Conservation (phyloP, 2,329 filamentous ascomycete genomes). For the Exutisphaerella laricina region DNA sequence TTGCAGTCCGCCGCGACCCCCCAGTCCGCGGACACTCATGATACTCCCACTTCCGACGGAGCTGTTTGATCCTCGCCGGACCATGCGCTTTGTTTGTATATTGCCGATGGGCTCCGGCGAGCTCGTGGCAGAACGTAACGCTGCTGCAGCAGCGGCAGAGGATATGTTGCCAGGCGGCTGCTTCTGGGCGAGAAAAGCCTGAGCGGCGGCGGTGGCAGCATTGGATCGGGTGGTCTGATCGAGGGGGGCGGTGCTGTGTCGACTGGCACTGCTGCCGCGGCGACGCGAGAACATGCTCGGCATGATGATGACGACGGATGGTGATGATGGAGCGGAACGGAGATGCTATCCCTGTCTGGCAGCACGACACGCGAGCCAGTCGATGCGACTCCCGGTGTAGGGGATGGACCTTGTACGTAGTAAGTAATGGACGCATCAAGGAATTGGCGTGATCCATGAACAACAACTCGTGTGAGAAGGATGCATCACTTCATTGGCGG, state of each 20-base stretch:
- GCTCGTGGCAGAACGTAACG: constrained; percentile 70
- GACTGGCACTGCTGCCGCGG: constrained; percentile 17
- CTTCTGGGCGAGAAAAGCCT: constrained; percentile 69
- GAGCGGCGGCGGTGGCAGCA: constrained; percentile 66
- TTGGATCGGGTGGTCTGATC: constrained; percentile 67
- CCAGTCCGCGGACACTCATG: constrained; percentile 20
- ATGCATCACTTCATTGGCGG: no score
- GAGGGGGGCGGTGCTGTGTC: constrained; percentile 20
- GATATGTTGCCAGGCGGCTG: constrained; percentile 64
- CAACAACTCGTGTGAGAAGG: no score
- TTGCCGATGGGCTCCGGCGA: constrained; percentile 74
- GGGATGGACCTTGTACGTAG: no score
- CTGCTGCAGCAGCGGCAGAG: constrained; percentile 78
- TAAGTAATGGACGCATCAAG: no score
- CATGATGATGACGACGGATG: constrained; percentile 8
- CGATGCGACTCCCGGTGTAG: neutral
- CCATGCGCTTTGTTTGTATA: constrained; percentile 80
- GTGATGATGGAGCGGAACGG: neutral
- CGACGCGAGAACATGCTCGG: constrained; percentile 16
- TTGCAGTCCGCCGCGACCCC: constrained; percentile 46
- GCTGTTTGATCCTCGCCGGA: constrained; percentile 66
- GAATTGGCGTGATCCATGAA: no score
- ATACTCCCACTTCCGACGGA: constrained; percentile 53
- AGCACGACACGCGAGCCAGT: no score
- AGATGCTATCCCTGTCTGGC: neutral